Base-by-base conservation (phyloP, 139 green algal species). In the Chlorella sorokiniana region DNA sequence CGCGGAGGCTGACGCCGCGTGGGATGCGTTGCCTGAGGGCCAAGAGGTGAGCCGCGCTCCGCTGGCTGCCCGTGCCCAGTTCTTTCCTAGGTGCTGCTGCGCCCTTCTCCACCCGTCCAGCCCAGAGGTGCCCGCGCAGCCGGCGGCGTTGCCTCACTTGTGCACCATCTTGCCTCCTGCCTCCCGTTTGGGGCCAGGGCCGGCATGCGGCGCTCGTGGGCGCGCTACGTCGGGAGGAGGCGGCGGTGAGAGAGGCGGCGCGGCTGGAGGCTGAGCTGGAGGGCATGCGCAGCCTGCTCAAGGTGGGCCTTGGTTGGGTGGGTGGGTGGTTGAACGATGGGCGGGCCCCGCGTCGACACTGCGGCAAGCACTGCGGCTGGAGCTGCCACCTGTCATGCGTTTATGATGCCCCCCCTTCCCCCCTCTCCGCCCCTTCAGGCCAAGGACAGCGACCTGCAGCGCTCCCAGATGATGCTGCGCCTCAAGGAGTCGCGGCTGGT, bases 251-350 rank as follows among this genome's bases (percentile, higher is more conserved):
- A 69, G 62, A 89, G 22, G 79, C 79, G 33, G 33, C 75, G 40
- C 79, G 84, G 20, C 83, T 92, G 38, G 54, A 89, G 78, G 56
- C 63, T 1, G 88, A 95, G 85, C 76, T 91, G 56, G 81, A 79
- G 38, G 81, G 75, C 33, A 64, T 92, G 84, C 83, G 52, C 0
- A 70, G 83, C 52, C 76, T 94, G 69, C 75, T 90, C 35, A 56
- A 65, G 44, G 67, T 76, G 73, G 16, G 14, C 14, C 48, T 56
- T 11, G 16, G 14, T 56, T 56, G n/a, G n/a, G n/a, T n/a, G n/a
- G n/a, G n/a, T n/a, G n/a, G n/a, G n/a, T n/a, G n/a, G n/a, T n/a
- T n/a, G n/a, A n/a, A n/a, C n/a, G n/a, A n/a, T n/a, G n/a, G n/a
- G n/a, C n/a, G n/a, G n/a, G n/a, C n/a, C n/a, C n/a, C n/a, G n/a